Conservation (phyloP, 2,329 filamentous ascomycete genomes). For the Aspergillus sp. region DNA sequence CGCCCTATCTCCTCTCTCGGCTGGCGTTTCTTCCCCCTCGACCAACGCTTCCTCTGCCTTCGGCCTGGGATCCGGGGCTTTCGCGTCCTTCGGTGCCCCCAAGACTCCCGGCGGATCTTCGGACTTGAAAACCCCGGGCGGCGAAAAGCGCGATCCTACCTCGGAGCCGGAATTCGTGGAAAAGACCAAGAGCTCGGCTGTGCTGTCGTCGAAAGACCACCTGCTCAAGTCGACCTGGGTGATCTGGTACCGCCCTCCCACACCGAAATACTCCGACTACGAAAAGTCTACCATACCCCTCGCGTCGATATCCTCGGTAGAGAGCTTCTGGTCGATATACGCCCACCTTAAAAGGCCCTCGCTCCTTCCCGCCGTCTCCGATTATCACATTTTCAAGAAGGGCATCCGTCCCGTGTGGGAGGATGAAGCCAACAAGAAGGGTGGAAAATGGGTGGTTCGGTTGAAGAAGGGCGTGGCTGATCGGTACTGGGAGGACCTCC, state of each 20-base stretch:
- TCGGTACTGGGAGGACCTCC: slow-evolving; percentile 92
- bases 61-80: slow-evolving; percentile 89
- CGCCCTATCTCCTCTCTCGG: slow-evolving; percentile 68
- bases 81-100: slow-evolving; percentile 93
- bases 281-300: slow-evolving; percentile 93
- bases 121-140: slow-evolving; percentile 62
- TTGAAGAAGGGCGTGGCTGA: slow-evolving; percentile 97
- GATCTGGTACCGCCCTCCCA: slow-evolving; percentile 95
- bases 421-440: slow-evolving; percentile 92
- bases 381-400: slow-evolving; percentile 98
- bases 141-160: slow-evolving; percentile 64
- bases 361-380: slow-evolving; percentile 82
- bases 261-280: slow-evolving; percentile 96
- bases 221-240: slow-evolving; percentile 85
- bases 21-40: slow-evolving; percentile 71
- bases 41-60: slow-evolving; percentile 82
- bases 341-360: slow-evolving; percentile 87
- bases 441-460: slow-evolving; percentile 95
- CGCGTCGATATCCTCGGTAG: slow-evolving; percentile 75
- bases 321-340: slow-evolving; percentile 91
- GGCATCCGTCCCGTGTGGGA: slow-evolving; percentile 98
- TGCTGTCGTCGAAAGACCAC: slow-evolving; percentile 45
- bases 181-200: slow-evolving; percentile 36
- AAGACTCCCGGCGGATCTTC: slow-evolving; percentile 81
- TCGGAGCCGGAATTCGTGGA: slow-evolving; percentile 33